phyloP scores from a whole-genome alignment of 768 basidiomycete species.

The Hortiboletus flavorubellus region DNA sequence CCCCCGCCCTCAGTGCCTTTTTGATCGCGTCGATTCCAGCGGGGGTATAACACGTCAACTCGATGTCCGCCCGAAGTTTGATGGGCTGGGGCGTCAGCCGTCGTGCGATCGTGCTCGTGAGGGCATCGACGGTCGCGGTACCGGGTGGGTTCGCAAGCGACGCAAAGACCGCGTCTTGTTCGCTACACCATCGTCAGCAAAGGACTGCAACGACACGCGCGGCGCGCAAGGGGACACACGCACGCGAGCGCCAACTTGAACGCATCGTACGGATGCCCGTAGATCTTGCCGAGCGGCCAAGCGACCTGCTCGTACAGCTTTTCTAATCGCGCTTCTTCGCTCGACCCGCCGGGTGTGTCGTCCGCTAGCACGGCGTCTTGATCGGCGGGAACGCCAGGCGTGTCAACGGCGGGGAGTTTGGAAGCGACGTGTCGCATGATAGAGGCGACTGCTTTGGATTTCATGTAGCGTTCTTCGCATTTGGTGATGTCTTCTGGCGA shows the following conservation, averaged over 20 bases:
- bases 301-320: slow-evolving; percentile 85
- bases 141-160: slow-evolving; percentile 58
- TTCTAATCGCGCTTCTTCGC: slow-evolving; percentile 80
- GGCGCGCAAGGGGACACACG: slow-evolving; percentile 27
- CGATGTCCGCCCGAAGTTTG: slow-evolving; percentile 97
- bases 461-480: slow-evolving; percentile 98
- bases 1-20: slow-evolving; percentile 84
- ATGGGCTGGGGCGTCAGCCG: slow-evolving; percentile 97
- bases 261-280: slow-evolving; percentile 95
- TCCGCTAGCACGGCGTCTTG: slow-evolving; percentile 27
- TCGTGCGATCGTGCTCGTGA: slow-evolving; percentile 84
- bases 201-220: too few relatives aligned
- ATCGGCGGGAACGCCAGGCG: slow-evolving; percentile 25
- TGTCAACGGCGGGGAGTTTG: slow-evolving; percentile 54
- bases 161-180: slow-evolving; percentile 78
- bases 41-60: slow-evolving; percentile 94
- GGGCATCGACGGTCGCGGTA: slow-evolving; percentile 53
- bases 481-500: slow-evolving; percentile 98
- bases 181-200: slow-evolving; percentile 35
- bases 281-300: slow-evolving; percentile 91
- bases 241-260: slow-evolving; percentile 96
- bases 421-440: slow-evolving; percentile 91
- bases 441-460: slow-evolving; percentile 93
- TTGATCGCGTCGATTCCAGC: slow-evolving; percentile 97
- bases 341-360: slow-evolving; percentile 34